phyloP scores from a whole-genome alignment of 352 stramenopile species.

The Pythium rhizo-oryzae region DNA sequence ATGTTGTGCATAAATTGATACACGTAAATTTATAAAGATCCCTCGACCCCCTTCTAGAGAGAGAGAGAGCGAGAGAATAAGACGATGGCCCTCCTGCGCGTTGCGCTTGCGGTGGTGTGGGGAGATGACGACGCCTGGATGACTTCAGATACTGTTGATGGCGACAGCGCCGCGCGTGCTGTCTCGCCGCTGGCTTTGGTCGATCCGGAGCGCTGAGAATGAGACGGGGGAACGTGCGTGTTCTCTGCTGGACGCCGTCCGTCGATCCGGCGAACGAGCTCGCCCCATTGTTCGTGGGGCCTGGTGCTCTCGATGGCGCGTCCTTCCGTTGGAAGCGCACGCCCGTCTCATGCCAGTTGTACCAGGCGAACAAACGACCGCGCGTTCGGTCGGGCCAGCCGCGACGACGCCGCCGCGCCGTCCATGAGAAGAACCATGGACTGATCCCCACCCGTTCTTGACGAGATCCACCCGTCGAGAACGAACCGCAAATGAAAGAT shows the following conservation, averaged over 20 bases:
- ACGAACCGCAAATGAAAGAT: too few relatives aligned
- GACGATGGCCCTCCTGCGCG: too few relatives aligned
- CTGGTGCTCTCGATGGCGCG: not conserved
- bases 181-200: too few relatives aligned
- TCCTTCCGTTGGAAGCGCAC: too few relatives aligned
- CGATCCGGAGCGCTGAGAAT: not conserved
- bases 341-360: too few relatives aligned
- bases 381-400: too few relatives aligned
- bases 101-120: too few relatives aligned
- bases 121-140: constrained; percentile 6
- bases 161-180: not conserved
- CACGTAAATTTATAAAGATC: not conserved
- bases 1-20: not conserved
- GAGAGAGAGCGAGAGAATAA: too few relatives aligned
- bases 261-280: not conserved
- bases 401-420: not conserved
- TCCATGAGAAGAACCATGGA: constrained; percentile 9
- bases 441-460: constrained; percentile 1
- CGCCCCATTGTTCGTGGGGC: not conserved
- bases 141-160: constrained; percentile 13
- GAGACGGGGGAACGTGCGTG: not conserved
- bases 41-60: too few relatives aligned
- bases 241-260: not conserved
- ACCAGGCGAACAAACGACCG: not conserved
- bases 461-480: not conserved